Base-by-base conservation (phyloP, 768 basidiomycete genomes). In the Rhizopogon rudus region DNA sequence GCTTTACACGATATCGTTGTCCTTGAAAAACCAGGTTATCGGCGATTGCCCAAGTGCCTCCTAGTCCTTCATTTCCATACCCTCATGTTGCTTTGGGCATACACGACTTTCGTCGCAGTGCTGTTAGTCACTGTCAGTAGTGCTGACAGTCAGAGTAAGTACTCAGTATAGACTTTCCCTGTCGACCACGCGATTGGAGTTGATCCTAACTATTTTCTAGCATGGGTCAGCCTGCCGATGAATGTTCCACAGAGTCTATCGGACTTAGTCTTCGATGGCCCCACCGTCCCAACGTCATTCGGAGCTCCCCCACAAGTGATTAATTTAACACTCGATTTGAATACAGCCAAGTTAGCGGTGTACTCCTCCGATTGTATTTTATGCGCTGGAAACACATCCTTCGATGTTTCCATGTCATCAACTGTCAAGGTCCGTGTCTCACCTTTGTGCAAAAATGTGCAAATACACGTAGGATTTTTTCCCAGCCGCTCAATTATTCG, bases 221-320 rank as follows among this genome's bases (percentile, higher is more conserved):
- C 66, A 43, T 68, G 67, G 67, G 62, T 57, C 7, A 54, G 45
- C 6, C 55, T 68, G 5, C 67, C 59, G n/a, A 51, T 50, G 49
- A 50, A 50, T 25, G 49, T 50, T 17, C 49, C 49, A 10, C 20
- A 33, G 9, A 33, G 6, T 50, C 25, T 50, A 50, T 50, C 49
- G 17, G 49, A 50, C 49, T n/a, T 50, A 17, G 49, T 50, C 33
- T 33, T 40, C 20, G 39, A 50, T 33, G 22, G 49, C 33, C 28
- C 10, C 20, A 29, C 41, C 8, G n/a, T n/a, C 8, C 51, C 28
- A 28, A 44, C 25, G 31, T 43, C 43, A 20, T 52, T 29, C 25
- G 40, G 51, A 14, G 16, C 6, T 2, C 43, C 44, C 39, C 57
- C 57, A 42, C 54, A 64, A 40, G 7, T 54, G 28, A 54, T 65